Conservation (phyloP, 495 filamentous ascomycete genomes). For the Haplographium delicatum region DNA sequence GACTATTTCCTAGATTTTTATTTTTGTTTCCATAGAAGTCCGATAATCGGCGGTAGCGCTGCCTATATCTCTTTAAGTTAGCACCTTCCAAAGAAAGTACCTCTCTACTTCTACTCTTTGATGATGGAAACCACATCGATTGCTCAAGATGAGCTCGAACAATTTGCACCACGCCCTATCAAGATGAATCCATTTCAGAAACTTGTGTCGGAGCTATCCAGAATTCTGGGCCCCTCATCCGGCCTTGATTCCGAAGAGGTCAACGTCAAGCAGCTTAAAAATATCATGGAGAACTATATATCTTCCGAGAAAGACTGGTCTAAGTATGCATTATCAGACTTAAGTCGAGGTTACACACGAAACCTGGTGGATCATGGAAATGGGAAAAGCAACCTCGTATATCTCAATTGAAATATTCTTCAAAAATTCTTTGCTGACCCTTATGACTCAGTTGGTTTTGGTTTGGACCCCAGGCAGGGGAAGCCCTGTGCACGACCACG, state of each 20-base stretch:
- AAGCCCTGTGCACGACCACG: conserved; percentile 82
- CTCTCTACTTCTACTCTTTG: too few relatives aligned
- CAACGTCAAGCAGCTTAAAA: conserved; percentile 60
- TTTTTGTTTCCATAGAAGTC: too few relatives aligned
- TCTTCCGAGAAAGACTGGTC: conserved; percentile 66
- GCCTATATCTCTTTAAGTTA: too few relatives aligned
- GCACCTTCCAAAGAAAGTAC: too few relatives aligned
- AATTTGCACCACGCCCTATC: too few relatives aligned
- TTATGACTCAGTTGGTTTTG: conserved; percentile 60
- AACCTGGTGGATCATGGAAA: conserved; percentile 90
- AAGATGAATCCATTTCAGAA: conserved; percentile 52
- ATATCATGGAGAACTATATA: conserved; percentile 65
- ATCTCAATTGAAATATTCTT: conserved; percentile 20
- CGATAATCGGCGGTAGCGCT: too few relatives aligned
- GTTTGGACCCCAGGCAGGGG: conserved; percentile 89
- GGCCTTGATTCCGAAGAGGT: conserved; percentile 77
- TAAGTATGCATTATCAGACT: conserved; percentile 62
- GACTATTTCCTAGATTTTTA: too few relatives aligned
- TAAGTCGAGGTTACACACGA: conserved; percentile 66
- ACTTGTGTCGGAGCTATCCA: conserved; percentile 62
- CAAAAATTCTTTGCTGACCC: neutral
- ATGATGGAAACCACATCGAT: too few relatives aligned
- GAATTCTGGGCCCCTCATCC: conserved; percentile 67
- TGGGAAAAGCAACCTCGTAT: conserved; percentile 83
- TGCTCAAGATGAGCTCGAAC: too few relatives aligned